Evolutionary conservation across 2,329 filamentous ascomycete species (phyloP).

Genomic region (Hymenoscyphus fraxineus): DNA sequence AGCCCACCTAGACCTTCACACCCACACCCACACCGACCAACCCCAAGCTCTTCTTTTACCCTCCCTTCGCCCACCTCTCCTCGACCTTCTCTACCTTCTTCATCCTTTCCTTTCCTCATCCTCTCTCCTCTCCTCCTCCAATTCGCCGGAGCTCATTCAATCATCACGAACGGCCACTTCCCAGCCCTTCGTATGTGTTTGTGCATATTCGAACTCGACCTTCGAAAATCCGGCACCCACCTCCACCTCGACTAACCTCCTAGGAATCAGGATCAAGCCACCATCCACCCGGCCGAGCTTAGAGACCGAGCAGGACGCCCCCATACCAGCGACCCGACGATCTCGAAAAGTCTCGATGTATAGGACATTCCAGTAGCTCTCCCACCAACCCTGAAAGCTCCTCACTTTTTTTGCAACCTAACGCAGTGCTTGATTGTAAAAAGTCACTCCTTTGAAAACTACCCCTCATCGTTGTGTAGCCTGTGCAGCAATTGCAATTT

Average conservation of each 20-base stretch:
- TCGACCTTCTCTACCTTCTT: slow-evolving; percentile 6
- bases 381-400: slow-evolving; percentile 13
- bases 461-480: slow-evolving; percentile 2
- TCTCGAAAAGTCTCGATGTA: slow-evolving; percentile 25
- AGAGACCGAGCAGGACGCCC: slow-evolving; percentile 10
- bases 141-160: slow-evolving; percentile 13
- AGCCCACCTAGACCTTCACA: not conserved
- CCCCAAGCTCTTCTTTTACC: slow-evolving; percentile 10
- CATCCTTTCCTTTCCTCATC: slow-evolving; percentile 12
- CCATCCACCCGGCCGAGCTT: not conserved
- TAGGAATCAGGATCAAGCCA: slow-evolving; percentile 12
- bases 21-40: too few species aligned
- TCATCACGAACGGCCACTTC: slow-evolving; percentile 26
- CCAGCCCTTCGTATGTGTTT: slow-evolving; percentile 29
- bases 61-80: slow-evolving; percentile 2
- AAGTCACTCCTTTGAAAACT: slow-evolving; percentile 9
- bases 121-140: slow-evolving; percentile 18
- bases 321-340: slow-evolving; percentile 16
- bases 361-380: slow-evolving; percentile 22
- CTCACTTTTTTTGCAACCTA: not conserved
- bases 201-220: slow-evolving; percentile 7
- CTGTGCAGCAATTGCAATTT: slow-evolving; percentile 1
- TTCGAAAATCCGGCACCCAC: slow-evolving; percentile 9
- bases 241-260: slow-evolving; percentile 14
- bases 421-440: not conserved